phyloP scores from a whole-genome alignment of 495 filamentous ascomycete genomes.

The Lichenothelia convexa region DNA sequence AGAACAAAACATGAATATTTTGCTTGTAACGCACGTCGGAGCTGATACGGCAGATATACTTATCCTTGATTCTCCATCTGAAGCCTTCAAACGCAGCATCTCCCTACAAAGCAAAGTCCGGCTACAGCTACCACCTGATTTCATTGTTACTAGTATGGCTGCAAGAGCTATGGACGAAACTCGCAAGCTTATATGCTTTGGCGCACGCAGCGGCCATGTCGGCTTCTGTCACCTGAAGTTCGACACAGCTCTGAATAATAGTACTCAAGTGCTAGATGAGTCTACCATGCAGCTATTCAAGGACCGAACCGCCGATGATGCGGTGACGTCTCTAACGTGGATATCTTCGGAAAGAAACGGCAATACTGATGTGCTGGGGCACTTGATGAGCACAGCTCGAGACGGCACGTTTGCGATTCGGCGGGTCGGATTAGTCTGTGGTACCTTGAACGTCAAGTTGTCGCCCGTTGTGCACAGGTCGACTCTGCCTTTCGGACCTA shows the following conservation, averaged over 20 bases:
- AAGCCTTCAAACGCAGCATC: not conserved
- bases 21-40: not conserved
- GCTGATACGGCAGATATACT: not conserved
- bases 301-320: too few relatives aligned
- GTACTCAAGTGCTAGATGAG: constrained; percentile 12
- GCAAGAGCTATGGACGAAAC: constrained; percentile 17
- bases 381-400: constrained; percentile 49
- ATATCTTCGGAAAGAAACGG: constrained; percentile 4
- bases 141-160: constrained; percentile 23
- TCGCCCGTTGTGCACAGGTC: too few relatives aligned
- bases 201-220: constrained; percentile 45
- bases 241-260: not conserved
- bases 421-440: too few relatives aligned
- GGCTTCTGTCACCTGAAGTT: too few relatives aligned
- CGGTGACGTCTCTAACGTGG: constrained; percentile 44
- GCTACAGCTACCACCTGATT: constrained; percentile 7
- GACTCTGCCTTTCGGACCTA: constrained; percentile 41
- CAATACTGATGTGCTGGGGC: constrained; percentile 13
- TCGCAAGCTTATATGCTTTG: constrained; percentile 38
- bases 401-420: constrained; percentile 56
- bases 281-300: constrained; percentile 37
- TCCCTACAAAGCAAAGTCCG: not conserved
- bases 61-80: not conserved
- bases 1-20: not conserved
- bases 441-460: too few relatives aligned